Percentiles rank a stretch among this genome's conserved stretches.
Conservation (phyloP, 768 basidiomycete genomes). For the Obba rivulosa region DNA sequence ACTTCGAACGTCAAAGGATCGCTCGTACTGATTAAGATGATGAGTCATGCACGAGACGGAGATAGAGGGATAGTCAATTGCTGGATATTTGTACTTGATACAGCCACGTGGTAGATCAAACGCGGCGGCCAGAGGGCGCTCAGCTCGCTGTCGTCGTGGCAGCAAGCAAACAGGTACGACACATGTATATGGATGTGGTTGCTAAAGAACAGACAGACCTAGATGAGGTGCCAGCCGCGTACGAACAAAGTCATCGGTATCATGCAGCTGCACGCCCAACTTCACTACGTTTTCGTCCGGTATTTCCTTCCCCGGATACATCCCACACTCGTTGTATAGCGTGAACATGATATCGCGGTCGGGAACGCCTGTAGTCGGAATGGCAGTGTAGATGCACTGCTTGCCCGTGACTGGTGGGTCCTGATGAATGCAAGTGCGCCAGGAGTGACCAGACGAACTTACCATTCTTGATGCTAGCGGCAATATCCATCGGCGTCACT, state of each 20-base stretch:
- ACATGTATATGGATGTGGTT: too few species aligned
- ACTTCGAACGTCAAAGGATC: too few species aligned
- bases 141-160: too few species aligned
- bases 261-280: constrained; percentile 13
- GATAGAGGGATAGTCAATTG: too few species aligned
- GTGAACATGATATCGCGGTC: constrained; percentile 20
- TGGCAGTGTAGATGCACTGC: constrained; percentile 7
- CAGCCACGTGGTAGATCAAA: too few species aligned
- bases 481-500: constrained; percentile 11
- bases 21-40: too few species aligned
- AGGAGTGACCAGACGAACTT: background rate
- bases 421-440: background rate
- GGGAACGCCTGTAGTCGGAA: constrained; percentile 14
- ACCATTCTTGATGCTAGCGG: constrained; percentile 13
- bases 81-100: too few species aligned
- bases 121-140: too few species aligned
- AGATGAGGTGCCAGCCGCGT: constrained; percentile 14
- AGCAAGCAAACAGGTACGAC: too few species aligned
- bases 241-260: constrained; percentile 14
- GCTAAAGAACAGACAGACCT: constrained; percentile 9
- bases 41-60: too few species aligned
- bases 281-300: constrained; percentile 14
- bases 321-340: constrained; percentile 18
- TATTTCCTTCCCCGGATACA: constrained; percentile 15
- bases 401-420: constrained; percentile 13